Evolutionary conservation across 352 stramenopile species (phyloP).

Genomic region (Phytophthora constricta): DNA sequence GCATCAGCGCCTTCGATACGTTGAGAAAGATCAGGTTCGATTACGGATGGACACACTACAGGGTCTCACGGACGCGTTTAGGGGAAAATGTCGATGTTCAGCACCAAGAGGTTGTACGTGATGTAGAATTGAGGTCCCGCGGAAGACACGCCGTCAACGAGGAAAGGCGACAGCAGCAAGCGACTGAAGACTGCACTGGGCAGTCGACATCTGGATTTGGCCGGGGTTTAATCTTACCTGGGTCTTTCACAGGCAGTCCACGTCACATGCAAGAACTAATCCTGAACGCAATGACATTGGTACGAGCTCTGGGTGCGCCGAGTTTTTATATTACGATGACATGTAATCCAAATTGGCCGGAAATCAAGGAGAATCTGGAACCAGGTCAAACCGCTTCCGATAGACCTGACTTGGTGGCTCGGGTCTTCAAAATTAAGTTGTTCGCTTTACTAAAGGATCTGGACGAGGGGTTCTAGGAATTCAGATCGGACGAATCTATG

Average conservation of each 20-base stretch:
- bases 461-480: slow-evolving; percentile 26
- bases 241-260: background rate
- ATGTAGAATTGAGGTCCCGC: background rate
- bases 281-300: slow-evolving; percentile 48
- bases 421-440: slow-evolving; percentile 34
- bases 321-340: slow-evolving; percentile 64
- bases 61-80: background rate
- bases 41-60: background rate
- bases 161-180: background rate
- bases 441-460: slow-evolving; percentile 34
- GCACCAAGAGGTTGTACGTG: background rate
- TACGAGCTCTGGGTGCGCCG: slow-evolving; percentile 39
- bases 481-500: slow-evolving; percentile 29
- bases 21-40: background rate
- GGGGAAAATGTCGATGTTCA: background rate
- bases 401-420: slow-evolving; percentile 22
- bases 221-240: background rate
- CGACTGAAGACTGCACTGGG: background rate
- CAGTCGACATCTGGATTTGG: background rate
- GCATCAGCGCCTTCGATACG: background rate
- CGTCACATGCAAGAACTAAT: slow-evolving; percentile 28
- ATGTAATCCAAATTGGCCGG: slow-evolving; percentile 51
- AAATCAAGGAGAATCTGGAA: slow-evolving; percentile 36
- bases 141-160: background rate
- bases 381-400: slow-evolving; percentile 14